Conservation (phyloP, 441 rosid genomes). For the Adansonia madagascariensis region DNA sequence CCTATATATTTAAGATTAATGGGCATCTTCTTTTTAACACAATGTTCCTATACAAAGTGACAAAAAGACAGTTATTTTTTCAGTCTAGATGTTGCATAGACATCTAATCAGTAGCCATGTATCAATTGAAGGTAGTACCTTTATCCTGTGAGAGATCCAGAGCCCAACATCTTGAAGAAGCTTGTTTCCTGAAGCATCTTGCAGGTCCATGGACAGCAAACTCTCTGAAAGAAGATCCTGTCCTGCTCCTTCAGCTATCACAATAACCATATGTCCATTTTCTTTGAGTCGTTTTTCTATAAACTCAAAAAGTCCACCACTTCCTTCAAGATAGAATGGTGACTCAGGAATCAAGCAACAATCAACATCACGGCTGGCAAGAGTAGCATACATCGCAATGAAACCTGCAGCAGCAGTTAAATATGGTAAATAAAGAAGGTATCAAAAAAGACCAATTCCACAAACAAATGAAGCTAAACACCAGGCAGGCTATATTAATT, state of each 20-base stretch:
- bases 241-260: slow-evolving; percentile 46
- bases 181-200: slow-evolving; percentile 85
- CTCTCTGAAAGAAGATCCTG: slow-evolving; percentile 69
- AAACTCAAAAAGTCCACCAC: slow-evolving; percentile 72
- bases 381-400: slow-evolving; percentile 81
- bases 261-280: slow-evolving; percentile 78
- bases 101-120: not conserved
- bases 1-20: slow-evolving; percentile 84
- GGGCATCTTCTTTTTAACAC: slow-evolving; percentile 48
- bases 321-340: slow-evolving; percentile 79
- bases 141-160: slow-evolving; percentile 65
- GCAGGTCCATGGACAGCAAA: slow-evolving; percentile 39
- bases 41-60: slow-evolving; percentile 57
- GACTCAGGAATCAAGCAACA: slow-evolving; percentile 92
- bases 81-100: slow-evolving; percentile 10
- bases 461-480: slow-evolving; percentile 1
- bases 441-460: no score
- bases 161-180: slow-evolving; percentile 74
- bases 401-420: slow-evolving; percentile 56
- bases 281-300: slow-evolving; percentile 65
- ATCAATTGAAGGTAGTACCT: slow-evolving; percentile 39
- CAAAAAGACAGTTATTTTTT: slow-evolving; percentile 18
- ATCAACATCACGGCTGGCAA: slow-evolving; percentile 85
- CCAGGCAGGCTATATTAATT: not conserved
- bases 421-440: not conserved